Percentiles rank a stretch among this genome's conserved stretches.
Conservation (phyloP, 306 rosid genomes). For the Lathyrus sativus region DNA sequence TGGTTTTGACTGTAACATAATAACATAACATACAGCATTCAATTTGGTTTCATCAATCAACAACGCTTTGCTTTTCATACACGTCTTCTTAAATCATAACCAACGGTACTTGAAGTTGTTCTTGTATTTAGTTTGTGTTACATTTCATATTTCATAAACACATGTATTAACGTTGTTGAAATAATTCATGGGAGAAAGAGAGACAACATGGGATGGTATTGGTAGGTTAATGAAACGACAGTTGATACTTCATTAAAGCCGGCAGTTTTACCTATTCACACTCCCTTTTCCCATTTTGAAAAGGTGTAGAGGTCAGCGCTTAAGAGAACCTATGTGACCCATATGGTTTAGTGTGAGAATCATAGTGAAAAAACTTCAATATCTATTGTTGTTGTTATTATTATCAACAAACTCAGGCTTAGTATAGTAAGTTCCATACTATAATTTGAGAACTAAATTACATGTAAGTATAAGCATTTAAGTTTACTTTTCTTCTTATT, state of each 20-base stretch:
- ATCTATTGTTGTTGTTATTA: too few relatives aligned
- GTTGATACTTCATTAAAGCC: constrained; percentile 41
- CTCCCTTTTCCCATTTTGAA: neutral
- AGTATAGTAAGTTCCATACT: too few relatives aligned
- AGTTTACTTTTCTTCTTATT: too few relatives aligned
- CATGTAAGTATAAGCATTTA: too few relatives aligned
- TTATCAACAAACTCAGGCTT: too few relatives aligned
- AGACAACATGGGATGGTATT: constrained; percentile 37
- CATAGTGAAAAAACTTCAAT: neutral
- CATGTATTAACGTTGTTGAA: too few relatives aligned
- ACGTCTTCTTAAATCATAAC: constrained; percentile 33
- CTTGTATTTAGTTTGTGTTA: neutral
- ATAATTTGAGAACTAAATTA: too few relatives aligned
- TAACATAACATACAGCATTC: neutral
- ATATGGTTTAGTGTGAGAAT: neutral
- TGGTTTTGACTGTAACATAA: constrained; percentile 45
- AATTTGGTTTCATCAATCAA: constrained; percentile 10
- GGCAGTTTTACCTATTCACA: constrained; percentile 35
- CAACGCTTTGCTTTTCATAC: constrained; percentile 40
- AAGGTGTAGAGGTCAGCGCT: constrained; percentile 15
- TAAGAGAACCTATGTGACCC: constrained; percentile 23
- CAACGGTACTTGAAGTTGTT: too few relatives aligned
- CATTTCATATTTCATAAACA: neutral
- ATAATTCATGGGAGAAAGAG: neutral
- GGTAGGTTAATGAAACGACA: constrained; percentile 41